These are phyloP conservation scores for Anisodus tanguticus DNA, from an alignment of 257 asterid genomes.

Conservation along the genomic window DNA sequence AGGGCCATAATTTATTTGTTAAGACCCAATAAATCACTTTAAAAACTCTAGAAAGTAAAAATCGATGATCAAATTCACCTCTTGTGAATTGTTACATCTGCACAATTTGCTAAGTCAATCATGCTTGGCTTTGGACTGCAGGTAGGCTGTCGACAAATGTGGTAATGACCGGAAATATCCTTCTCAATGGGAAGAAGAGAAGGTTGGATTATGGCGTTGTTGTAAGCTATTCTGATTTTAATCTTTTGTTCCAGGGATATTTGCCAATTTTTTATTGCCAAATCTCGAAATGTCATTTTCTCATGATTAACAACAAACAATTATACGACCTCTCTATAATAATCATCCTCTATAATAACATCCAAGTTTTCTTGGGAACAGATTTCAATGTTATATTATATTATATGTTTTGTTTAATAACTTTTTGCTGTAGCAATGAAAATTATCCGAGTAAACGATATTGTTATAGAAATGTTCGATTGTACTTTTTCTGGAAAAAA, in stretches of 20 bases:
- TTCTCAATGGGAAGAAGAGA: slow-evolving; percentile 85
- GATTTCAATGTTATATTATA: too few species aligned
- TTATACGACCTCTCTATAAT: not conserved
- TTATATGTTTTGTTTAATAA: too few species aligned
- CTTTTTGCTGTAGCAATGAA: too few species aligned
- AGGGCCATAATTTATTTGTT: too few species aligned
- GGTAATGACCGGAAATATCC: slow-evolving; percentile 84
- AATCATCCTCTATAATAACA: too few species aligned
- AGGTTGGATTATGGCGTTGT: slow-evolving; percentile 78
- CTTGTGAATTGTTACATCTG: not conserved
- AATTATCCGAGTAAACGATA: too few species aligned
- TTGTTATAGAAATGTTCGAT: too few species aligned
- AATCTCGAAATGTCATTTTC: not conserved
- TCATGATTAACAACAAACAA: not conserved
- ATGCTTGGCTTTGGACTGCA: slow-evolving; percentile 39
- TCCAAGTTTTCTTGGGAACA: too few species aligned
- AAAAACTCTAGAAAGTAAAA: too few species aligned
- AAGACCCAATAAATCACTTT: too few species aligned
- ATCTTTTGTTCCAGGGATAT: not conserved
- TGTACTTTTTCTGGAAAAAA: not conserved
- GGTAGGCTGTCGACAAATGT: slow-evolving; percentile 86
- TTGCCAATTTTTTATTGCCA: not conserved
- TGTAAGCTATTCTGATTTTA: slow-evolving; percentile 53
- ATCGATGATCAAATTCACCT: not conserved
- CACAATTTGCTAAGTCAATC: not conserved